Evolutionary conservation across 768 basidiomycete genomes (phyloP), one percentile per base, ranked within the genome.

Genomic region (Phlebiopsis gigantea): DNA sequence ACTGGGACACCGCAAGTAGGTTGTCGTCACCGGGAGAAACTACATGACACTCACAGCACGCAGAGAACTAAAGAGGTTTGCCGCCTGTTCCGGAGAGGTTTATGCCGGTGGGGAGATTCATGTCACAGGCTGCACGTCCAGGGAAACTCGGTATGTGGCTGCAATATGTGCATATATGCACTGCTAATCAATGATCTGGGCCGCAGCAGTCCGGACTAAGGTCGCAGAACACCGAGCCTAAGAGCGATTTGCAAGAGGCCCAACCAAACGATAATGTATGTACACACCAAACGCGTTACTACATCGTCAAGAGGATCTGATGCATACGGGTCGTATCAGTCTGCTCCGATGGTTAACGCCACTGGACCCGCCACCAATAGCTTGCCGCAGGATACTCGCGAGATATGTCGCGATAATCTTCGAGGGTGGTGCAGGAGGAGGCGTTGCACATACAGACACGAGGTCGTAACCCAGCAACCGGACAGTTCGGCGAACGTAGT

Each of bases 121-220:
- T 65, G 65, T 42, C 55, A 51, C n/a, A 46, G 53, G 8, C 47
- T 43, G 12, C 66, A 65, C n/a, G 55, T 58, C 24, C 14, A 3
- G 14, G 50, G 17, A n/a, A 29, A 48, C 26, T 4, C 24, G 25
- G 46, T 30, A 12, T 29, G 47, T 5, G 26, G 25, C n/a, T n/a
- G n/a, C 17, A 5, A n/a, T n/a, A 29, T 3, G 5, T 48, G 4
- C 19, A 46, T 46, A 46, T n/a, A n/a, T n/a, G n/a, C n/a, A n/a
- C n/a, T n/a, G n/a, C n/a, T n/a, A n/a, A n/a, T n/a, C n/a, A n/a
- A n/a, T n/a, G n/a, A n/a, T n/a, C n/a, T n/a, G n/a, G n/a, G n/a
- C n/a, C n/a, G n/a, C n/a, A n/a, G n/a, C n/a, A n/a, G n/a, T n/a
- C n/a, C n/a, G n/a, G n/a, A n/a, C n/a, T n/a, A n/a, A n/a, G n/a